Evolutionary conservation across 2,329 filamentous ascomycete species (phyloP).

Genomic region (Apiospora marii): DNA sequence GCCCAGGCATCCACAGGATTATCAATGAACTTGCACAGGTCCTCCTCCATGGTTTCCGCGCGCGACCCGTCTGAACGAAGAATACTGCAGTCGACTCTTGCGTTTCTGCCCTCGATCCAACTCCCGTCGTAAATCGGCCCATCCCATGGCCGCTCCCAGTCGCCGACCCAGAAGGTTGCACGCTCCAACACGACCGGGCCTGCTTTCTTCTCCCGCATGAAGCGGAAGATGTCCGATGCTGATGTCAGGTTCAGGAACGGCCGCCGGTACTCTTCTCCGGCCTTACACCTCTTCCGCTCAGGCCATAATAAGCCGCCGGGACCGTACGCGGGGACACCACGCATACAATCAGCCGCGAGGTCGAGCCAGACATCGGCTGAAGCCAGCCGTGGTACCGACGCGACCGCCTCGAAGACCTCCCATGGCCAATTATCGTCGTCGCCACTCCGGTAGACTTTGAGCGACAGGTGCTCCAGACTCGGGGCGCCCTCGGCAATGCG

Average conservation of each 20-base stretch:
- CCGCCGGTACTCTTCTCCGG: not conserved
- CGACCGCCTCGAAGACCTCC: not conserved
- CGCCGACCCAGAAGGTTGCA: not conserved
- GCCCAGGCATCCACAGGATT: not conserved
- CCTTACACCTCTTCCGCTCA: not conserved
- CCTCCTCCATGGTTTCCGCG: not conserved
- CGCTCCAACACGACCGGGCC: not conserved
- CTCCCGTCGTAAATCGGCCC: not conserved
- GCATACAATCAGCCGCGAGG: not conserved
- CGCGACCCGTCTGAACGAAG: not conserved
- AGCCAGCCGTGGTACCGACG: not conserved
- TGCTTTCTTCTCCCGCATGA: not conserved
- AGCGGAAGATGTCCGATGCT: not conserved
- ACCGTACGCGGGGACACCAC: not conserved
- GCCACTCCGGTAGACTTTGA: not conserved
- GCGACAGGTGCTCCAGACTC: not conserved
- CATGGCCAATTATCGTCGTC: not conserved
- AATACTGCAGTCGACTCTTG: not conserved
- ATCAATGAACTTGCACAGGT: not conserved
- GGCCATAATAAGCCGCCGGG: too few relatives aligned
- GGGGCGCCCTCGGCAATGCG: not conserved
- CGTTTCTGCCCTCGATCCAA: not conserved
- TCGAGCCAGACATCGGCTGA: slow-evolving; percentile 5
- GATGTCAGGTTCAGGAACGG: not conserved
- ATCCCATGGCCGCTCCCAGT: not conserved